Evolutionary conservation across 75 land plant species (phyloP), one percentile per base, ranked within the genome.

Genomic region (Adiantum capillusveneris): DNA sequence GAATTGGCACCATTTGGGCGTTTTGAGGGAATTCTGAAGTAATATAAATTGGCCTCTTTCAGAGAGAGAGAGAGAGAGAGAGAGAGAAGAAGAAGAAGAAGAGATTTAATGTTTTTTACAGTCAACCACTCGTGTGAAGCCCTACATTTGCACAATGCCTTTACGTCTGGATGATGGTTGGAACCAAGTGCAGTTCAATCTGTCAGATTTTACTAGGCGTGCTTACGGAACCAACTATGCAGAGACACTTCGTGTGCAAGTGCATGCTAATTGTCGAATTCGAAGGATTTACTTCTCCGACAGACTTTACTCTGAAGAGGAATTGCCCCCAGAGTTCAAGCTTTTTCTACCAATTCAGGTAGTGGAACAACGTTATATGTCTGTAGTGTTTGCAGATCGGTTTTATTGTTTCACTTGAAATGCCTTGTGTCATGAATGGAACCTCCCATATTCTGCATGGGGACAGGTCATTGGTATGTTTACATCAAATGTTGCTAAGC

Each of bases 211-310:
- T 18, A 87, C 93, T 1, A 66, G 93, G 58, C 72, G 97, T 44
- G 93, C 93, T 18, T 91, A 91, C 66, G 97, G 97, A 20, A 91
- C 97, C 28, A 91, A 91, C 65, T 91, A 91, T 68, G 93, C 81
- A 0, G 97, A 87, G 59, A 87, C 97, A 16, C 62, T 87, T 59
- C 76, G 97, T 26, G 92, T 91, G 43, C 97, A 92, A 77, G 89
- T 92, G 37, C 97, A 92, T 73, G 94, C 97, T 46, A 92, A 92
- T 57, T 92, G 97, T 63, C 83, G 97, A 11, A 73, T 92, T 27
- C 79, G 97, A 29, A 65, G 97, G 62, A 88, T 92, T 16, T 92
- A 92, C 56, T 92, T 92, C 60, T 78, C 97, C 31, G 94, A 92
- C 53, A 72, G 94, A 22, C 80, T 92, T 7, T 92, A 84, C 31